Base-by-base conservation (phyloP, 2,329 filamentous ascomycete genomes). In the Penicillium crustosum region DNA sequence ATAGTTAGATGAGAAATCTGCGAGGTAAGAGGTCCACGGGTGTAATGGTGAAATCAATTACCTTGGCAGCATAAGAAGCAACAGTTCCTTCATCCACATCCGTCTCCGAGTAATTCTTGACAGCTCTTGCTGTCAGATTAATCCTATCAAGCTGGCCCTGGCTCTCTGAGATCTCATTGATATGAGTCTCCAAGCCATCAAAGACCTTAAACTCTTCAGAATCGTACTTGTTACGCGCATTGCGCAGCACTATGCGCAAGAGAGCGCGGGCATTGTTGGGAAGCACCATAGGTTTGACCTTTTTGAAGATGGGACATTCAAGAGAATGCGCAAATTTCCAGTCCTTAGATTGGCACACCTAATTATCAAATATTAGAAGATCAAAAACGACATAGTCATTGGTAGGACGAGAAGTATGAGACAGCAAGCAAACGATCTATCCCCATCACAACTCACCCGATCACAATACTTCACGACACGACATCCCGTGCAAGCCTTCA, bases 271-370 rank as follows among this genome's bases (percentile, higher is more conserved):
- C 82, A 41, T 81, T 80, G 61, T 80, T 83, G 0, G 85, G 85
- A 3, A 87, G 72, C 21, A 81, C 65, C 5, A 72, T 73, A 1
- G 79, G 80, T 23, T 73, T 69, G 5, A 83, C 69, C 9, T 70
- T 70, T 43, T 76, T 75, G 52, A 82, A 81, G 7, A 82, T 76
- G 29, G 80, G 77, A 66, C 86, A 89, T 71, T 87, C 84, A 57
- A 81, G 71, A 54, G 84, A 85, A 73, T 89, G 86, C 10, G 77
- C 76, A 19, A 78, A 75, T 51, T 79, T 82, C 86, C 86, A 89
- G 27, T 84, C 80, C 64, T 79, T 77, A 43, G 76, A 73, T 73
- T 89, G 86, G 68, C 86, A 89, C 29, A 67, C 73, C 83, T 87
- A 31, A n/a, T 53, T 49, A 43, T 27, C 19, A 45, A 2, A 17